These are phyloP conservation scores for Trichophyton verrucosum DNA, from an alignment of 2,329 filamentous ascomycete species.

Conservation along the genomic window DNA sequence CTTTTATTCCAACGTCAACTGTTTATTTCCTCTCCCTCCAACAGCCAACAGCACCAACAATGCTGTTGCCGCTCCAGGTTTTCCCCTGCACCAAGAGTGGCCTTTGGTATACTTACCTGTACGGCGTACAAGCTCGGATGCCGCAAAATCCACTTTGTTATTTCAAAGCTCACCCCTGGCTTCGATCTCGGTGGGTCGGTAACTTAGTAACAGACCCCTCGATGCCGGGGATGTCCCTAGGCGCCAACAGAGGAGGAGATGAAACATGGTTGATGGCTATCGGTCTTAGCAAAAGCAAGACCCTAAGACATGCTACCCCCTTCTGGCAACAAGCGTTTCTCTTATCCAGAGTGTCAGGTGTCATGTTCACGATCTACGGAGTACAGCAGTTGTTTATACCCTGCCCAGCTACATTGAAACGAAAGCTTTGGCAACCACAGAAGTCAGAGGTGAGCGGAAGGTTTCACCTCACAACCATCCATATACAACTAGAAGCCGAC, in stretches of 20 bases:
- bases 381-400: not conserved
- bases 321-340: not conserved
- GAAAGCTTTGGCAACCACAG: not conserved
- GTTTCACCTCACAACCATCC: not conserved
- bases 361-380: not conserved
- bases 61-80: not conserved
- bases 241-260: not conserved
- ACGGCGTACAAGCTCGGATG: not conserved
- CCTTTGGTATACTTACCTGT: no score
- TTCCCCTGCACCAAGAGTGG: not conserved
- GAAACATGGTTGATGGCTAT: slow-evolving; percentile 4
- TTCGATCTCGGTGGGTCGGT: not conserved
- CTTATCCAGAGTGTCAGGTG: not conserved
- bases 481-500: not conserved
- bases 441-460: not conserved
- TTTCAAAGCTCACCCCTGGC: not conserved
- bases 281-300: not conserved
- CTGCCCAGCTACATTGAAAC: not conserved
- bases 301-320: not conserved
- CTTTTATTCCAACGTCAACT: slow-evolving; percentile 1
- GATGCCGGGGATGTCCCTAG: no score
- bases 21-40: not conserved
- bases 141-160: not conserved
- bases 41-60: not conserved
- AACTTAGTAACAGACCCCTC: no score